phyloP scores from a whole-genome alignment of 306 rosid genomes.

The Casuarina cunninghamiana region DNA sequence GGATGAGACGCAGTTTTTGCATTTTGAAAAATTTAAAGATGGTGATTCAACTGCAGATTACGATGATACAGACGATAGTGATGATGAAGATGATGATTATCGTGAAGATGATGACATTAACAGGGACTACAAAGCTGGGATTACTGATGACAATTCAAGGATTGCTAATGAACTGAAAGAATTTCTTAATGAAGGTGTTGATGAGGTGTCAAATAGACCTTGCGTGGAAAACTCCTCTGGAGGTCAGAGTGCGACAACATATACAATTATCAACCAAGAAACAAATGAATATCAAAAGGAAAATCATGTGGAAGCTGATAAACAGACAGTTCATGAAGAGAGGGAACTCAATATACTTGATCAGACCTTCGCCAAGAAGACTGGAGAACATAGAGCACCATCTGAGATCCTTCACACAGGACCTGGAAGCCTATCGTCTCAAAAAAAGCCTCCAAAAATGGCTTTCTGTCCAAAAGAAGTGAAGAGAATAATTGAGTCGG shows the following conservation, averaged over 20 bases:
- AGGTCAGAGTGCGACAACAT: conserved; percentile 17
- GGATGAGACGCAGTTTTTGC: conserved; percentile 57
- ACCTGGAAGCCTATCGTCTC: conserved; percentile 33
- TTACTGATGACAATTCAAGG: conserved; percentile 26
- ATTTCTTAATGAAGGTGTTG: conserved; percentile 21
- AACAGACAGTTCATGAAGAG: conserved; percentile 21
- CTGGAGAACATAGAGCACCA: conserved; percentile 20
- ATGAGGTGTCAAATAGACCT: conserved; percentile 21
- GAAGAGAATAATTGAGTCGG: conserved; percentile 62
- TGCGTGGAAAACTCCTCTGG: conserved; percentile 20
- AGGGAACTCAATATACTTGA: conserved; percentile 22
- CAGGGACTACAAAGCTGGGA: conserved; percentile 33
- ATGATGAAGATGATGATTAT: conserved; percentile 44
- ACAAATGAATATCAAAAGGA: conserved; percentile 33
- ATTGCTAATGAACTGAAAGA: conserved; percentile 25
- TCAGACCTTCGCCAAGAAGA: conserved; percentile 33
- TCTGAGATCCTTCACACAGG: conserved; percentile 24
- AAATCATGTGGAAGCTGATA: conserved; percentile 16
- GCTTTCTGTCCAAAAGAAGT: conserved; percentile 91
- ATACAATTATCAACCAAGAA: conserved; percentile 29
- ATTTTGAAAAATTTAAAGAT: conserved; percentile 46
- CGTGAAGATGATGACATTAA: conserved; percentile 35
- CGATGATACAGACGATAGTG: conserved; percentile 53
- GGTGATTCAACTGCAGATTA: conserved; percentile 41
- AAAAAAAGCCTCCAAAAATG: conserved; percentile 59